A percentile compares a stretch with the other conserved stretches of the same genome.
Evolutionary conservation across 2,329 filamentous ascomycete species (phyloP).

Genomic region (Pestalotiopsis sp.): DNA sequence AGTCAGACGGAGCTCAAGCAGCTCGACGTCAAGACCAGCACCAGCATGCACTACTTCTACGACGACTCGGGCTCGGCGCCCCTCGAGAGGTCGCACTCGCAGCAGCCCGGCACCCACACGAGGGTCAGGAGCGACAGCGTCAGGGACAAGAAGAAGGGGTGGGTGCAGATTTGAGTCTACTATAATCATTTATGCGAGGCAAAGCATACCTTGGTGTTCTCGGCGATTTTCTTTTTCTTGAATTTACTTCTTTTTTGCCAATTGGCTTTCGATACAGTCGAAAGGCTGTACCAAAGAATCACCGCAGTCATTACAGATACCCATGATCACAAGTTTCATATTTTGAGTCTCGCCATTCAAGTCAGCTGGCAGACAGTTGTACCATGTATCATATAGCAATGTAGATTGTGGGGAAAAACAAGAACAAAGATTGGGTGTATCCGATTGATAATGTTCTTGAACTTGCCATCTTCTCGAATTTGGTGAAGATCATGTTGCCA

Average conservation of each 20-base stretch:
- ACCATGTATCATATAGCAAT: neutral
- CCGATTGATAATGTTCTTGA: too few species aligned
- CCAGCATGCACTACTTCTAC: slow-evolving; percentile 10
- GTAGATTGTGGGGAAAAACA: neutral
- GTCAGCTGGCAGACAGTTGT: neutral
- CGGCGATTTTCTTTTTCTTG: neutral
- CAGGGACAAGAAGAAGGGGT: slow-evolving; percentile 5
- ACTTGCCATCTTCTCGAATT: too few species aligned
- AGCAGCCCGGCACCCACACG: slow-evolving; percentile 4
- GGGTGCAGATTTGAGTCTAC: neutral
- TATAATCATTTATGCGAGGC: neutral
- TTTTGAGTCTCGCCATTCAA: neutral
- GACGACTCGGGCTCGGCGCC: slow-evolving; percentile 1
- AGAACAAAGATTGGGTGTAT: neutral
- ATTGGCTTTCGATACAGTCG: neutral
- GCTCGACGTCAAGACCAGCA: neutral
- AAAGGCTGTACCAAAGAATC: neutral
- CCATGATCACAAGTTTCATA: neutral
- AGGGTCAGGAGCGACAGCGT: slow-evolving; percentile 9
- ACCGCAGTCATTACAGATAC: slow-evolving; percentile 5
- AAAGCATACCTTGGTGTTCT: slow-evolving; percentile 1
- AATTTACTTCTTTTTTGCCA: neutral
- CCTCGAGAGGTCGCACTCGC: neutral
- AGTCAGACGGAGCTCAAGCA: slow-evolving; percentile 8
- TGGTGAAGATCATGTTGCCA: neutral